Base-by-base conservation (phyloP, 129 eudicot species). In the Centella asiatica region DNA sequence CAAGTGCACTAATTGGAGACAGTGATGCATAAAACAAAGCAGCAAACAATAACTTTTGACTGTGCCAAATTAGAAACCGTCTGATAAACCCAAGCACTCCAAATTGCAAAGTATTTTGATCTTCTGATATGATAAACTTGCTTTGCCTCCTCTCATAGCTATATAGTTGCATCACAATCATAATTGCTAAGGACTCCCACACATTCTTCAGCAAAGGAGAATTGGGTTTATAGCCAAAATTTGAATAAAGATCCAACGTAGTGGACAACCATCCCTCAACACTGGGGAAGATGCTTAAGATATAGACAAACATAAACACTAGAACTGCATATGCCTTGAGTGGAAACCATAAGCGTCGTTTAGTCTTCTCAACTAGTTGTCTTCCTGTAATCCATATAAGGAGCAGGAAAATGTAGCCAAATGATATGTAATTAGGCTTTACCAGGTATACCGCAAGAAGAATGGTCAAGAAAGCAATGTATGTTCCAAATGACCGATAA, bases 121-220 rank as follows among this genome's bases (percentile, higher is more conserved):
- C 77, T 62, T 72, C 94, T 26, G 78, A 44, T 28, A 70, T 67
- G 25, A 47, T 59, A 67, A 66, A 72, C 81, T 87, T 82, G 81
- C 89, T 93, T 77, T 93, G 86, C 76, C 99, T 78, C 80, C 99
- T 88, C 74, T 93, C 99, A 24, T 93, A 93, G 81, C 99, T 93
- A 69, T 87, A 93, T 64, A 93, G 96, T 78, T 93, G 99, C 99
- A 93, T 93, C 70, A 90, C 99, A 64, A 88, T 88, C 56, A 90
- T 72, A 28, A 93, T 77, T 56, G 99, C 99, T 44, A 93, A 80
- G 44, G 99, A 80, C 69, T 87, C 96, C 78, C 89, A 87, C 31
- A 93, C 74, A 71, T 93, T 93, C 50, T 85, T 73, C 52, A 87
- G 68, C 53, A 88, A 66, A 10, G 92, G 71, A 69, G 93, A 86